Percentiles rank a stretch among this genome's conserved stretches.
Conservation (phyloP, 805 yeast genomes). For the Tetrapisispora taiwanensis region DNA sequence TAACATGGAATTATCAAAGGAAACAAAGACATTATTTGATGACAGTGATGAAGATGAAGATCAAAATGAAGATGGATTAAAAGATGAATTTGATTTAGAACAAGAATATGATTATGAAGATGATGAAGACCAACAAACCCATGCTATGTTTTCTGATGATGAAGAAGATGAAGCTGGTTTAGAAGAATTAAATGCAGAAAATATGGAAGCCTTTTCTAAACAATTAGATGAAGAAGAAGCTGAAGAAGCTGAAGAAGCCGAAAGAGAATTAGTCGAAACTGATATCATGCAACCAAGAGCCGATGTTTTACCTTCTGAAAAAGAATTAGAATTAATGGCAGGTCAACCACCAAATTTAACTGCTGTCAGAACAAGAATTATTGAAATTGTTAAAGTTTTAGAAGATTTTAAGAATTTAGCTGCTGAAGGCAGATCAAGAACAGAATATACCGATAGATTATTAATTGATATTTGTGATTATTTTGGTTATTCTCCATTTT, state of each 20-base stretch:
- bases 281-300: constrained; percentile 63
- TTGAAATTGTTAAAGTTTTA: constrained; percentile 86
- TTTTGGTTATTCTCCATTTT: constrained; percentile 83
- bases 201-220: constrained; percentile 70
- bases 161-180: constrained; percentile 53
- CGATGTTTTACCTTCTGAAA: constrained; percentile 59
- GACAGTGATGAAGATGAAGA: constrained; percentile 36
- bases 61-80: constrained; percentile 21
- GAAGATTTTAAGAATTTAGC: constrained; percentile 78
- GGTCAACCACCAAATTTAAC: constrained; percentile 65
- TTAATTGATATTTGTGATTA: constrained; percentile 81
- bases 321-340: constrained; percentile 48
- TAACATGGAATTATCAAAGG: constrained; percentile 54
- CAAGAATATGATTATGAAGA: constrained; percentile 40
- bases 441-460: constrained; percentile 70
- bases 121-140: constrained; percentile 29
- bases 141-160: constrained; percentile 77
- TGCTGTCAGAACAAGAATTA: constrained; percentile 82
- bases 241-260: constrained; percentile 53
- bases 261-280: constrained; percentile 49
- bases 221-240: constrained; percentile 51
- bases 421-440: constrained; percentile 79
- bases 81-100: constrained; percentile 50
- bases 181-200: constrained; percentile 65
- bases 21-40: constrained; percentile 68